These are phyloP conservation scores for Skeletonema grethae DNA, from an alignment of 108 stramenopile species.

Conservation along the genomic window DNA sequence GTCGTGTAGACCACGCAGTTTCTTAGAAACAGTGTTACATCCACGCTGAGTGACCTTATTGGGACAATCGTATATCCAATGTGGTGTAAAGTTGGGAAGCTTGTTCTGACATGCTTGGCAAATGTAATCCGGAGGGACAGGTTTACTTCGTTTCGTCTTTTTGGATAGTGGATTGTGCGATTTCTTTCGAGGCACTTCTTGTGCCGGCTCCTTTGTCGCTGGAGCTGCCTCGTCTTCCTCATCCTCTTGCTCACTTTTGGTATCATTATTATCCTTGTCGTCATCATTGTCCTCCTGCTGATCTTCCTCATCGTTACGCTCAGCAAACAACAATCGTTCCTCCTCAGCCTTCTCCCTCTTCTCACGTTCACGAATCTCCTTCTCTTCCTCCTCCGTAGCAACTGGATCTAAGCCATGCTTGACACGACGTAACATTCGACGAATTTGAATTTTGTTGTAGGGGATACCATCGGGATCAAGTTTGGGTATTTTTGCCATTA, in stretches of 20 bases:
- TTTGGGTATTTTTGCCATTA: conserved; percentile 39
- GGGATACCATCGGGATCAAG: conserved; percentile 53
- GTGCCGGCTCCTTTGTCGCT: conserved; percentile 15
- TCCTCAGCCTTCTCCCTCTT: conserved; percentile 62
- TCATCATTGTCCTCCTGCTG: conserved; percentile 17
- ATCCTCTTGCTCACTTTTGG: conserved; percentile 5
- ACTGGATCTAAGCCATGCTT: conserved; percentile 75
- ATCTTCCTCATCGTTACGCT: conserved; percentile 29
- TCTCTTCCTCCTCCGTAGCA: conserved; percentile 73
- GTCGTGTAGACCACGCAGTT: conserved; percentile 65
- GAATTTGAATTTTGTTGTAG: conserved; percentile 82
- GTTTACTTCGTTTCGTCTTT: conserved; percentile 75
- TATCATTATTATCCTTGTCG: conserved; percentile 14
- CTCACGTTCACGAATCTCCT: conserved; percentile 56
- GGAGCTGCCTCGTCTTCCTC: conserved; percentile 11
- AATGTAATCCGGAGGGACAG: conserved; percentile 80
- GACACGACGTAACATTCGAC: conserved; percentile 85
- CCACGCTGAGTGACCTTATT: conserved; percentile 69
- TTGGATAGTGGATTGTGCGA: conserved; percentile 40
- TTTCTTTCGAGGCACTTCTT: conserved; percentile 15
- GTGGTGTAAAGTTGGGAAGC: conserved; percentile 44
- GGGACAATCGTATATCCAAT: conserved; percentile 94
- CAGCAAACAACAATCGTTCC: conserved; percentile 43
- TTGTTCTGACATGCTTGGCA: conserved; percentile 86
- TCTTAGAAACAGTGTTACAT: conserved; percentile 69